Base-by-base conservation (phyloP, 2,329 filamentous ascomycete genomes). In the Neofusicoccum kwambonambiense region DNA sequence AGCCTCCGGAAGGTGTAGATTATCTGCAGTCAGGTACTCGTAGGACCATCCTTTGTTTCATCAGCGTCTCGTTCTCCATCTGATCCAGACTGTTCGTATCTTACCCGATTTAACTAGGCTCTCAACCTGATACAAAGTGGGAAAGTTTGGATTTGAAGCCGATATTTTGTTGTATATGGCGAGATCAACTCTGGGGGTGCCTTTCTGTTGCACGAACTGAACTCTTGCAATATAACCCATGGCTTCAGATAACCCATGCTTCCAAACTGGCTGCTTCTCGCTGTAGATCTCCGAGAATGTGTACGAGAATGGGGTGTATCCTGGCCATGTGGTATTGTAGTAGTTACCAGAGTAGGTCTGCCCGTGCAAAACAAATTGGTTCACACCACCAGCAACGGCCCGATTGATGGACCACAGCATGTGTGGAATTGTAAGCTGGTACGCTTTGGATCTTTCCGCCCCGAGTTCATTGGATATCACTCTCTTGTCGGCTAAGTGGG, bases 401-500 rank as follows among this genome's bases (percentile, higher is more conserved):
- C 63, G 27, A 19, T 62, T 52, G 3, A 65, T 22, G 19, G 34
- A 19, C 17, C 8, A 62, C 5, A 65, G 22, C 22, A 52, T 15
- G 4, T 19, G 22, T n/a, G 56, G 56, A 3, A 65, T 41, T 3
- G 56, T 61, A 0, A 49, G 22, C 9, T 50, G 27, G 17, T 51
- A 65, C 3, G 63, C 63, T 17, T 19, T 39, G 3, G 7, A 3
- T 17, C 8, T 12, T 13, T 37, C 56, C 4, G 63, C 52, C 3
- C 52, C 52, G 5, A 57, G 17, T 9, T 57, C 52, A 9, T 57
- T 57, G 3, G 79, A 81, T 13, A 82, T 74, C 4, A 82, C 69
- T 0, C 69, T 69, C 54, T 76, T 76, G 0, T 75, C 74, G 0
- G 78, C 72, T 1, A 82, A 70, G 54, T 79, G 72, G 1, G 78